Evolutionary conservation across 495 filamentous ascomycete species (phyloP), one percentile per base, ranked within the genome.

Genomic region (Penicillium macrosclerotiorum): DNA sequence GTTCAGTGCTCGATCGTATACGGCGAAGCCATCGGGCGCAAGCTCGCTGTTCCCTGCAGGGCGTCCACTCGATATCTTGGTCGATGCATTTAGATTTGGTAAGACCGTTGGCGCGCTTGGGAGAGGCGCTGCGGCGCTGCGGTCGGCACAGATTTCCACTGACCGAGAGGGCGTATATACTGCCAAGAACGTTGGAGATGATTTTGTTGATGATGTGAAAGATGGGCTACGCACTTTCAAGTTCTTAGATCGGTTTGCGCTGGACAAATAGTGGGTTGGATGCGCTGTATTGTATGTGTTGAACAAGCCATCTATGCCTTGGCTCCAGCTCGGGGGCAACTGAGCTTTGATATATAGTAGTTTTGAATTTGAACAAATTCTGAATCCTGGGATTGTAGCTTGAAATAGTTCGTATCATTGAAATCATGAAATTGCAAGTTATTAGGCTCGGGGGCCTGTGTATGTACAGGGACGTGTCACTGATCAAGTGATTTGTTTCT

Each of bases 51-150:
- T 76, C 59, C 86, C 86, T 0, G 70, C 75, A 8, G 80, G 81
- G 0, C 72, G 84, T 0, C 87, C 73, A 62, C 46, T 75, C 5
- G 77, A 87, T 67, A 84, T 90, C 31, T 59, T 90, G 17, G 43
- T 66, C n/a, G 77, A 82, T 64, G 84, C 72, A 0, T 90, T 79
- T 69, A 65, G 77, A 1, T 89, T 81, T 65, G 87, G 86, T 5
- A 91, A 90, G 75, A 79, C 87, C 0, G 74, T 91, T 29, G 83
- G 65, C 4, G 82, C 77, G 1, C 45, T 88, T 2, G 86, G 86
- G 0, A 64, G 56, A 31, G 73, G 57, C 0, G 50, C 49, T 27
- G 57, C 42, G 5, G 76, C 70, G 14, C 60, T 89, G 5, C 37
- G 52, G 3, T 51, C 62, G 4, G 72, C 65, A n/a, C 68, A 71